Conservation (phyloP, 2,329 filamentous ascomycete species). For the Conoideocrella luteorostrata region DNA sequence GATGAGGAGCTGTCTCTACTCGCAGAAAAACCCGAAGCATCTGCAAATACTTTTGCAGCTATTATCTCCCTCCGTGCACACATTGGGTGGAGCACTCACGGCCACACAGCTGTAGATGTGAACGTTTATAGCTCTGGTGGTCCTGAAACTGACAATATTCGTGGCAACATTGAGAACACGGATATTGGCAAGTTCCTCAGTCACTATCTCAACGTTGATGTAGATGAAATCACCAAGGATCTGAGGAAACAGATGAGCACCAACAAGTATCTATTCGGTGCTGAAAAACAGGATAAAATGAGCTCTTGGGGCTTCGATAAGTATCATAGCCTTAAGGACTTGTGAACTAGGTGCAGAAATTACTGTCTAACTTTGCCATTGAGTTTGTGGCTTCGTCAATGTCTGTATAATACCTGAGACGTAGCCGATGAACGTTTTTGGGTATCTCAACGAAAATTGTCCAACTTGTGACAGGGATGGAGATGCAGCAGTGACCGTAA, state of each 20-base stretch:
- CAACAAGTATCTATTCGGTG: constrained; percentile 4
- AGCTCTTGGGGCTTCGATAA: not conserved
- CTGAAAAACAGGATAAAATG: not conserved
- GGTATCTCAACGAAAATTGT: no score
- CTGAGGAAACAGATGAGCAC: constrained; percentile 49
- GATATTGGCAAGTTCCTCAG: constrained; percentile 80
- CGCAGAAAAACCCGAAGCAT: constrained; percentile 48
- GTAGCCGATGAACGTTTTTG: no score
- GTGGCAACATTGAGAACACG: constrained; percentile 91
- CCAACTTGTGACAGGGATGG: no score
- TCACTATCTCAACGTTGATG: constrained; percentile 72
- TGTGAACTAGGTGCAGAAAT: no score
- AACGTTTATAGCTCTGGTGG: constrained; percentile 86
- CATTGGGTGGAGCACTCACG: constrained; percentile 90
- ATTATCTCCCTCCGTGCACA: constrained; percentile 85
- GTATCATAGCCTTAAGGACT: constrained; percentile 1
- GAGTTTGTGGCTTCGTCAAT: no score
- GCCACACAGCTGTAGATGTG: constrained; percentile 88
- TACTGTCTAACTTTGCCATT: no score
- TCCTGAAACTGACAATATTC: constrained; percentile 54
- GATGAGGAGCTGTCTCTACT: constrained; percentile 65
- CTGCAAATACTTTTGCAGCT: constrained; percentile 61
- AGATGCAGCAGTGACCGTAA: no score
- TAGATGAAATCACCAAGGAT: constrained; percentile 70
- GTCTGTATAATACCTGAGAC: no score